Percentiles rank a stretch among this genome's conserved stretches.
phyloP scores from a whole-genome alignment of 2,329 filamentous ascomycete species.

The Colletotrichum acutatum region DNA sequence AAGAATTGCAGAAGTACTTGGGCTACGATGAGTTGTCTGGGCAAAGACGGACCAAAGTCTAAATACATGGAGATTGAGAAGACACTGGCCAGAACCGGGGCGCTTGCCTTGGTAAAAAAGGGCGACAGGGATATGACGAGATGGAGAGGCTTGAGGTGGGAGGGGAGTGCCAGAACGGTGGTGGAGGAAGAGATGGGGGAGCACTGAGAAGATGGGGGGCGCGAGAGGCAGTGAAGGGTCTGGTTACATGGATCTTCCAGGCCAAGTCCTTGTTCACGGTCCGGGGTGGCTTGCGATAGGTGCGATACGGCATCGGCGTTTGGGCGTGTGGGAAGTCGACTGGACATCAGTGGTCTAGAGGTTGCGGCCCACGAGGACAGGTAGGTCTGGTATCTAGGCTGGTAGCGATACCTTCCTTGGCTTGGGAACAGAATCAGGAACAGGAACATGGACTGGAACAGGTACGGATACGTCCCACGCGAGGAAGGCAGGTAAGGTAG shows the following conservation, averaged over 20 bases:
- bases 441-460: neutral
- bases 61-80: constrained; percentile 29
- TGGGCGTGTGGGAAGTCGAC: neutral
- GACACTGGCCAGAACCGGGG: constrained; percentile 12
- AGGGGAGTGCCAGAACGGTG: neutral
- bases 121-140: constrained; percentile 21
- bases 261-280: constrained; percentile 8
- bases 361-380: neutral
- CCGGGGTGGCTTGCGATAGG: constrained; percentile 27
- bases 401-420: neutral
- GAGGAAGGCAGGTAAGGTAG: neutral
- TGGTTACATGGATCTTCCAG: constrained; percentile 24
- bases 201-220: neutral
- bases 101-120: constrained; percentile 14
- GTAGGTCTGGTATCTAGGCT: neutral
- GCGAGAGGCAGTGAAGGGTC: constrained; percentile 32
- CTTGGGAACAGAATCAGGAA: neutral
- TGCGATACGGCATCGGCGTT: constrained; percentile 13
- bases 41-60: constrained; percentile 27
- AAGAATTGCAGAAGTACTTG: neutral
- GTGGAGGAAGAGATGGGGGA: constrained; percentile 2
- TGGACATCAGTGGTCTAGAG: neutral
- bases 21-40: constrained; percentile 1
- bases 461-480: neutral
- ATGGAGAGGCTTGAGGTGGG: constrained; percentile 19